phyloP scores from a whole-genome alignment of 2,329 filamentous ascomycete genomes.

The Periconia digitata region DNA sequence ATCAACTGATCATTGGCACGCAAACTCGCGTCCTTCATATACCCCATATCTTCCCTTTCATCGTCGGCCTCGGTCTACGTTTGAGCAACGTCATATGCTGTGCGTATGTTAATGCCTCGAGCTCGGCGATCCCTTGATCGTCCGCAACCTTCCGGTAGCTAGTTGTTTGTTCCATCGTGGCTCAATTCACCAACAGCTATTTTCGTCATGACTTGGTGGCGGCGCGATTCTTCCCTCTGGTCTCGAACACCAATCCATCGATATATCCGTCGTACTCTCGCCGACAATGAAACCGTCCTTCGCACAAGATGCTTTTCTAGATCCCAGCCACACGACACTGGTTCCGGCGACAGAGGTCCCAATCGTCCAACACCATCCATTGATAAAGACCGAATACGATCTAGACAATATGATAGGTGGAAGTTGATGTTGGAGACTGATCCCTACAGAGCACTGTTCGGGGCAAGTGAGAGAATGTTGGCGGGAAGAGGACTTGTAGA shows the following conservation, averaged over 20 bases:
- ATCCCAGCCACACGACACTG: slow-evolving; percentile 17
- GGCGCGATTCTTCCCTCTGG: slow-evolving; percentile 27
- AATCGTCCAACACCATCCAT: slow-evolving; percentile 16
- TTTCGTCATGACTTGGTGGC: slow-evolving; percentile 31
- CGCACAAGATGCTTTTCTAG: slow-evolving; percentile 33
- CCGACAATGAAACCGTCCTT: slow-evolving; percentile 25
- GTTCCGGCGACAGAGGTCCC: slow-evolving; percentile 24
- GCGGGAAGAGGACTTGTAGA: slow-evolving; percentile 32
- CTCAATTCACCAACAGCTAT: neutral
- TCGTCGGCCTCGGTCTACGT: no score
- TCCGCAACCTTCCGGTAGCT: neutral
- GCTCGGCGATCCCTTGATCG: neutral
- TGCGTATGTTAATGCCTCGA: neutral
- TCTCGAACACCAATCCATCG: slow-evolving; percentile 23
- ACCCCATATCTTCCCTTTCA: no score
- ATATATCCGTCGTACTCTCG: slow-evolving; percentile 23
- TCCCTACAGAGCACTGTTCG: slow-evolving; percentile 49
- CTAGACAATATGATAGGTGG: slow-evolving; percentile 32
- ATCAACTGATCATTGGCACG: no score
- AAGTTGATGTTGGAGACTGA: slow-evolving; percentile 39
- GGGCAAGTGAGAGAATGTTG: slow-evolving; percentile 41
- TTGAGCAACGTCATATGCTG: no score
- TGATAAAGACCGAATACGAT: slow-evolving; percentile 11
- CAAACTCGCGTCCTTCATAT: no score
- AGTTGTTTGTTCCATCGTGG: neutral